Percentiles rank a stretch among this genome's conserved stretches.
phyloP scores from a whole-genome alignment of 2,329 filamentous ascomycete species.

The Pseudogymnoascus pannorum region DNA sequence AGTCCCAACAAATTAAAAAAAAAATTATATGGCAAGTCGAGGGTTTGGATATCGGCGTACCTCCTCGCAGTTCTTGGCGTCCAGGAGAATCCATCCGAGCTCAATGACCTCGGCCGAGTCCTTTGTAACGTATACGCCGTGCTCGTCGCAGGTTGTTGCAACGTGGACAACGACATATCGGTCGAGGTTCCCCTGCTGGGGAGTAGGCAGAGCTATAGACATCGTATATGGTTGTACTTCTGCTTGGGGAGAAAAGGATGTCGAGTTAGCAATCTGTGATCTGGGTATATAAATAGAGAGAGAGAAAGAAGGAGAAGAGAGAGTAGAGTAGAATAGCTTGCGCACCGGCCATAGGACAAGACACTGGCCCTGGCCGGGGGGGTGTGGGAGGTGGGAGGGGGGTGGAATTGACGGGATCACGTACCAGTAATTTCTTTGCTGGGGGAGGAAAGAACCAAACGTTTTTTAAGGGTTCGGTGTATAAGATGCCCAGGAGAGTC shows the following conservation, averaged over 20 bases:
- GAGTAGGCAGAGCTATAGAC: constrained; percentile 37
- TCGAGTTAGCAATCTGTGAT: neutral
- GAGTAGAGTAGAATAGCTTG: neutral
- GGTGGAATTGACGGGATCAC: neutral
- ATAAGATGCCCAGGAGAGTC: neutral
- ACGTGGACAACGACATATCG: constrained; percentile 98
- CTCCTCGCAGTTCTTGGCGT: constrained; percentile 88
- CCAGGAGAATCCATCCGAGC: constrained; percentile 93
- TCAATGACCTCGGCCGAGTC: constrained; percentile 99
- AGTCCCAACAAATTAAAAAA: neutral
- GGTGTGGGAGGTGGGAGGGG: neutral
- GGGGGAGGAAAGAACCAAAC: neutral
- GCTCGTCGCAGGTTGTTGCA: constrained; percentile 97
- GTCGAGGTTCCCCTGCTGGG: constrained; percentile 68
- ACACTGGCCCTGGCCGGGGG: neutral
- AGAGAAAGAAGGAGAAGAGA: too few species aligned
- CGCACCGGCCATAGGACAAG: neutral
- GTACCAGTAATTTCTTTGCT: neutral
- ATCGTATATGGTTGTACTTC: constrained; percentile 27
- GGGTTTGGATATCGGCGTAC: constrained; percentile 45
- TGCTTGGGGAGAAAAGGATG: neutral
- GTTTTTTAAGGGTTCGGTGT: neutral
- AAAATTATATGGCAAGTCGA: constrained; percentile 9
- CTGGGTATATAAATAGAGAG: neutral
- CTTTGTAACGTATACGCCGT: constrained; percentile 98